Evolutionary conservation across 75 land plant species (phyloP), one percentile per base, ranked within the genome.

Genomic region (Isoetes taiwanensis): DNA sequence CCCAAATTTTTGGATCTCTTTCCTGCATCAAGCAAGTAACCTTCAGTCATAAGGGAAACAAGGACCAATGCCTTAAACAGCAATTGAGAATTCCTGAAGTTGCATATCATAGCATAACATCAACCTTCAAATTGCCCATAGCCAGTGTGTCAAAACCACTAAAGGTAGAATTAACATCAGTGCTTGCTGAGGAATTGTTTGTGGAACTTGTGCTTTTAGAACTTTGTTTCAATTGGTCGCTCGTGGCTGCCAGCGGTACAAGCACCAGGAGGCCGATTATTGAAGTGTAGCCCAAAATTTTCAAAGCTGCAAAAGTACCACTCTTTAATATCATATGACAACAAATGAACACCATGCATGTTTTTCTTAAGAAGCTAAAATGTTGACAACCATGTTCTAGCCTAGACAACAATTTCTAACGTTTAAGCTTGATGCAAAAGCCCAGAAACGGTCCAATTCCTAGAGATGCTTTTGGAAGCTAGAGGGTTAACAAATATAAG

Each of bases 101-200:
- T 19, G 20, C 19, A 41, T n/a, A n/a, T n/a, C n/a, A n/a, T n/a
- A n/a, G n/a, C n/a, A n/a, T n/a, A n/a, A n/a, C n/a, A n/a, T 76
- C 63, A 61, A 86, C 93, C 62, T 56, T 12, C 14, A 90, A 54
- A 63, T 90, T 78, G 54, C 79, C 95, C 85, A 84, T 84, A 12
- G 95, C 68, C 38, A 84, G 63, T 48, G 68, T 76, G 75, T 87
- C 85, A 54, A 87, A 61, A 26, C 64, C 72, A 40, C 37, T 62
- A 55, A 77, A 86, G 23, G 61, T 59, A 25, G 39, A n/a, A 19
- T 59, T 57, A 31, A 66, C 63, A 31, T 46, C 48, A 54, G 48
- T 60, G 11, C 4, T 46, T 5, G 50, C 50, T 16, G 50, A 19
- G 50, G 50, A 9, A 14, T 9, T 9, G 38, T 14, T 32, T 65